Conservation (phyloP, 768 basidiomycete genomes). For the Rhizopogon rudus region DNA sequence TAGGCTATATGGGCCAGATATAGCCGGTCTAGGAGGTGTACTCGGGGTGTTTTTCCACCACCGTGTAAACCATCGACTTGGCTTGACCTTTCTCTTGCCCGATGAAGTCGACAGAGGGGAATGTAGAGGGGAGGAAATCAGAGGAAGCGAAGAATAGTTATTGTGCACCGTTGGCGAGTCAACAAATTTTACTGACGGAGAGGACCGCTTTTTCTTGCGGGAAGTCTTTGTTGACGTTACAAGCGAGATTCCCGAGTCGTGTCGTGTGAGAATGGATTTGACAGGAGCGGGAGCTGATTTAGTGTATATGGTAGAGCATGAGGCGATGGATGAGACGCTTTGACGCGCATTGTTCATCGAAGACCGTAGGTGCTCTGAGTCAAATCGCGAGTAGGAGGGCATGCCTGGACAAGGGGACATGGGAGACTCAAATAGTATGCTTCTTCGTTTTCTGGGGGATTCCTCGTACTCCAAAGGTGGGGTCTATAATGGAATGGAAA, state of each 20-base stretch:
- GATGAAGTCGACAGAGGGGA: slow-evolving; percentile 12
- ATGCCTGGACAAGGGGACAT: background rate
- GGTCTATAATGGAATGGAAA: slow-evolving; percentile 8
- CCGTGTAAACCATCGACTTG: slow-evolving; percentile 19
- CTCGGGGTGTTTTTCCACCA: slow-evolving; percentile 21
- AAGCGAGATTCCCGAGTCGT: slow-evolving; percentile 44
- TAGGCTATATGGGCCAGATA: slow-evolving; percentile 27
- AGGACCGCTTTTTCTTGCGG: slow-evolving; percentile 26
- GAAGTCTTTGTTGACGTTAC: slow-evolving; percentile 21
- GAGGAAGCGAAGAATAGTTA: slow-evolving; percentile 2
- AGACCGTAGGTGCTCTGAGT: slow-evolving; percentile 15
- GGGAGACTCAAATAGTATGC: slow-evolving; percentile 23
- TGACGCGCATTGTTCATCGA: slow-evolving; percentile 23
- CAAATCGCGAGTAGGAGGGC: slow-evolving; percentile 11
- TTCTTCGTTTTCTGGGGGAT: slow-evolving; percentile 13
- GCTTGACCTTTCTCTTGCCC: background rate
- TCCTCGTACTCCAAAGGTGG: slow-evolving; percentile 16
- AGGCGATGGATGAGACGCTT: slow-evolving; percentile 36
- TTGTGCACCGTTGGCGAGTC: slow-evolving; percentile 62
- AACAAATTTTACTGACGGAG: slow-evolving; percentile 63
- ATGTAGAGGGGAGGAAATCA: slow-evolving; percentile 7
- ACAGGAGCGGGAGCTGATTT: slow-evolving; percentile 28
- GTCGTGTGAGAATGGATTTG: slow-evolving; percentile 57
- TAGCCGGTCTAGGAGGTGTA: slow-evolving; percentile 21
- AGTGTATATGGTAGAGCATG: slow-evolving; percentile 25